Percentiles rank a stretch among this genome's conserved stretches.
Conservation (phyloP, 192 early-diverging fungal genomes). For the Coemansia sp. region DNA sequence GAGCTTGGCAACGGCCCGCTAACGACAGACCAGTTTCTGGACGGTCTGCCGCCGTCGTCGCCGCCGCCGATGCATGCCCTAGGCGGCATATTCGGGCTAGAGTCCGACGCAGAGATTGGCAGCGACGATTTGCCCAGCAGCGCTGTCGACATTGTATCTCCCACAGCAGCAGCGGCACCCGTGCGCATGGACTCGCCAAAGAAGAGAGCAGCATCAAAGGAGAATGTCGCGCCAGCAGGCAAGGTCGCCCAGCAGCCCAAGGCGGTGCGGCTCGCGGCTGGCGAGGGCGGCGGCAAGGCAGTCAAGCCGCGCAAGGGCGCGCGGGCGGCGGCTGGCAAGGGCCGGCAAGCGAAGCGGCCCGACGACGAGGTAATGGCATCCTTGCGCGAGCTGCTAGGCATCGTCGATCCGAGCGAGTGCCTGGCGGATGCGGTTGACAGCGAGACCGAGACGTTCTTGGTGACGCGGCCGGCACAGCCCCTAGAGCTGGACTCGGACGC, state of each 20-base stretch:
- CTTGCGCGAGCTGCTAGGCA: conserved; percentile 41
- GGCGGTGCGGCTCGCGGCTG: not conserved
- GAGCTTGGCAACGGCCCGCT: conserved; percentile 6
- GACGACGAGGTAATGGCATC: conserved; percentile 47
- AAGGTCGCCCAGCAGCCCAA: not conserved
- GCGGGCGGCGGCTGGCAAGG: not conserved
- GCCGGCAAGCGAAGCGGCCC: not conserved
- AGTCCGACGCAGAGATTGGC: conserved; percentile 6
- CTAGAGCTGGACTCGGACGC: conserved; percentile 9
- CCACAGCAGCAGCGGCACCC: not conserved
- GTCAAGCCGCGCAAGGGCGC: conserved; percentile 3
- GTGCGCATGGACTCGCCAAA: not conserved
- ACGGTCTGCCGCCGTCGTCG: conserved; percentile 40
- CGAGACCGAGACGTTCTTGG: conserved; percentile 42
- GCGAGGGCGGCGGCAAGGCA: not conserved
- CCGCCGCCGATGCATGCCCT: conserved; percentile 25
- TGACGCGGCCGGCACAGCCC: conserved; percentile 13
- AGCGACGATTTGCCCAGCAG: conserved; percentile 15
- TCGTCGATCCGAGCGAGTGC: conserved; percentile 46
- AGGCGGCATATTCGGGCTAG: conserved; percentile 4
- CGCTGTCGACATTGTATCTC: conserved; percentile 9
- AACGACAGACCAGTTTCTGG: conserved; percentile 18
- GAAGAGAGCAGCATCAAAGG: conserved; percentile 12
- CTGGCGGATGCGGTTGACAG: conserved; percentile 45
- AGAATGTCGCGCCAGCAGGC: conserved; percentile 3